These are phyloP conservation scores for Thamnidium elegans DNA, from an alignment of 192 early-diverging fungal species.

Conservation along the genomic window DNA sequence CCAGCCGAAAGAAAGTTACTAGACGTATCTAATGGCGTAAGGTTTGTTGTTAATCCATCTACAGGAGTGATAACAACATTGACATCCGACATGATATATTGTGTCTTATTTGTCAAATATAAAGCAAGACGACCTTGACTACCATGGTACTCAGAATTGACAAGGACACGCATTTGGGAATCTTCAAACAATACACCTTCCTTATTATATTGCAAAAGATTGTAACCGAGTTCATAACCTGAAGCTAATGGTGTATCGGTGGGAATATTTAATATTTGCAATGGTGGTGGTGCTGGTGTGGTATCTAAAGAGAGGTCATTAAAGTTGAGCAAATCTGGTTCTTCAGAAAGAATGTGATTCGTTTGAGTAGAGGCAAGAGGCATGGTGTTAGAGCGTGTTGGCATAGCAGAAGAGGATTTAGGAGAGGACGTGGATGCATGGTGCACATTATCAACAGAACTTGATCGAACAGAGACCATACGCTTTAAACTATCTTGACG, in stretches of 20 bases:
- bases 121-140: slow-evolving; percentile 86
- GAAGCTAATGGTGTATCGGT: slow-evolving; percentile 45
- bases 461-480: slow-evolving; percentile 31
- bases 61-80: slow-evolving; percentile 52
- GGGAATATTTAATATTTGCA: slow-evolving; percentile 27
- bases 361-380: background rate
- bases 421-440: background rate
- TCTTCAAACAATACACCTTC: slow-evolving; percentile 96
- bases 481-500: slow-evolving; percentile 42
- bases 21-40: slow-evolving; percentile 40
- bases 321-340: slow-evolving; percentile 35
- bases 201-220: slow-evolving; percentile 59
- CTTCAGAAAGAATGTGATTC: background rate
- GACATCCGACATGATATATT: slow-evolving; percentile 61
- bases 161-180: slow-evolving; percentile 79
- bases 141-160: slow-evolving; percentile 93
- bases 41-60: slow-evolving; percentile 46
- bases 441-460: slow-evolving; percentile 3
- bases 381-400: slow-evolving; percentile 8
- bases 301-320: slow-evolving; percentile 28
- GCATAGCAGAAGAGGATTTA: background rate
- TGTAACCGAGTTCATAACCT: slow-evolving; percentile 52
- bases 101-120: slow-evolving; percentile 89
- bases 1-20: slow-evolving; percentile 59
- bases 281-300: slow-evolving; percentile 21